phyloP scores from a whole-genome alignment of 2,329 filamentous ascomycete species.

The Scytalidium sp. region DNA sequence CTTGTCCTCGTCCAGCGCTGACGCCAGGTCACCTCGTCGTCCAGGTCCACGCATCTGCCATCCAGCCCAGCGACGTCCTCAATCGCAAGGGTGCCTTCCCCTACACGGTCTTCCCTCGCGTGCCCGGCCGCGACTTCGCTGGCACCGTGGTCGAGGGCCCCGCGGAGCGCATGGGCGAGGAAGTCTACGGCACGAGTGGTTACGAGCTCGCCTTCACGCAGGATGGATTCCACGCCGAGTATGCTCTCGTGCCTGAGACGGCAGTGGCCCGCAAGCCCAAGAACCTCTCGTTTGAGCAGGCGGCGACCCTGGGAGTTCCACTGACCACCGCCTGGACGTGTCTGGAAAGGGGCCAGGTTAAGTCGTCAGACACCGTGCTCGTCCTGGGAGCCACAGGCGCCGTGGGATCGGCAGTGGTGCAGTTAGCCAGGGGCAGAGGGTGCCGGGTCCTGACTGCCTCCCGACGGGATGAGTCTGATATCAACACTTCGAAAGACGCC shows the following conservation, averaged over 20 bases:
- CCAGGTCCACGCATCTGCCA: conserved; percentile 19
- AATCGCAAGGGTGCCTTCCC: conserved; percentile 19
- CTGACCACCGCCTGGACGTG: conserved; percentile 20
- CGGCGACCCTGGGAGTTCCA: conserved; percentile 20
- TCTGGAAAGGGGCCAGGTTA: conserved; percentile 9
- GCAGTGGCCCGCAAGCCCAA: conserved; percentile 18
- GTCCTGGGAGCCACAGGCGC: conserved; percentile 21
- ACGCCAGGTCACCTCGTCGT: conserved; percentile 14
- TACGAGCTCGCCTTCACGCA: conserved; percentile 16
- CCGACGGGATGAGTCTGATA: conserved; percentile 15
- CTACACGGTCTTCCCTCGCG: conserved; percentile 19
- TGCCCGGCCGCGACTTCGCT: conserved; percentile 22
- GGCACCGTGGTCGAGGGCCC: conserved; percentile 15
- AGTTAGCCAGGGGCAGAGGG: conserved; percentile 15
- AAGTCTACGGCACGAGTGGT: conserved; percentile 22
- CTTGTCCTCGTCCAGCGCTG: conserved; percentile 15
- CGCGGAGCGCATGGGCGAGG: conserved; percentile 7
- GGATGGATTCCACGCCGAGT: conserved; percentile 22
- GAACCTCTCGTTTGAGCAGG: conserved; percentile 14
- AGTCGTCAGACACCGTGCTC: conserved; percentile 15
- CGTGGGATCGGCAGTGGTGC: conserved; percentile 20
- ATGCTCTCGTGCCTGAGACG: conserved; percentile 14
- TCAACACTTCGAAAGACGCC: conserved; percentile 20
- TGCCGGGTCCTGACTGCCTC: conserved; percentile 15
- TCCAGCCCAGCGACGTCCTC: conserved; percentile 23